Base-by-base conservation (phyloP, 169 alveolate species). In the Theileria parva region DNA sequence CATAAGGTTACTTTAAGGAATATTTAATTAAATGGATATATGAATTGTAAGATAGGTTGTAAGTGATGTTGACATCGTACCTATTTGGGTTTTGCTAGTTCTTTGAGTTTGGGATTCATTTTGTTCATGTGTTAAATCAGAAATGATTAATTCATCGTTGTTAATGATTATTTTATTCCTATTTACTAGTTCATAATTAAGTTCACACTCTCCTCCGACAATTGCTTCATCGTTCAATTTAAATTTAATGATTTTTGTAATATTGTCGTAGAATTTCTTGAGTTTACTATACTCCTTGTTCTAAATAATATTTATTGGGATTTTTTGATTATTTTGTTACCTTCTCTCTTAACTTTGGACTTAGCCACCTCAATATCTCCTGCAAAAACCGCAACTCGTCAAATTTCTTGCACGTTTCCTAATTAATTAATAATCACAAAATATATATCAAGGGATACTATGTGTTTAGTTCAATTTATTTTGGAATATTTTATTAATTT, bases 361-460 rank as follows among this genome's bases (percentile, higher is more conserved):
- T 66, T 15, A 83, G 77, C 60, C 71, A 44, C n/a, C 67, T 83
- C 32, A 59, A 39, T 5, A 68, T 44, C 12, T 37, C 44, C 32
- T 83, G 86, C 21, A 83, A 61, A 6, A 57, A 44, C 30, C 66
- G 32, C 13, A 77, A 76, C 32, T 76, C 86, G 28, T 75, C 86
- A 19, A 83, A 79, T 55, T 76, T 60, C 17, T 30, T 39, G 19
- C 63, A 66, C 8, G 81, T 79, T 83, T 74, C 59, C 89, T 83
- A 60, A 25, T 75, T 4, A 15, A n/a, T 37, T 27, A 15, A 19
- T 68, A 25, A 21, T 25, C 57, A 6, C 53, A 19, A 1, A 12
- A 21, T 19, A 48, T 27, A n/a, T 21, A 32, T 13, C 11, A 21
- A 25, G 21, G 32, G n/a, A 28, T 63, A 27, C 1, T 28, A 27